Conservation (phyloP, 805 yeast species). For the Lipomyces lipofer region DNA sequence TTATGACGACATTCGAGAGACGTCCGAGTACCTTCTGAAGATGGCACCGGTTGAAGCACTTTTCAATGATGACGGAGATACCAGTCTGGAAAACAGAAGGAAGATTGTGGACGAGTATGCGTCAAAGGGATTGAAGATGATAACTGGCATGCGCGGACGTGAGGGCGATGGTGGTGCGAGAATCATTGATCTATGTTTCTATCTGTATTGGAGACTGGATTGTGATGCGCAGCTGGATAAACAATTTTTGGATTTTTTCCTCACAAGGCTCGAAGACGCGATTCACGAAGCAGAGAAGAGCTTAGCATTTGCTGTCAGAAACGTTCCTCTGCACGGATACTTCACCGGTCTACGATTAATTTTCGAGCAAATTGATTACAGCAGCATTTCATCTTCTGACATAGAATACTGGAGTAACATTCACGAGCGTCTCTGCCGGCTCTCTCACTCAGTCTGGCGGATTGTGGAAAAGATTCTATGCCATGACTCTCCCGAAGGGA, state of each 20-base stretch:
- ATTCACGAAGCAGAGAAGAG: constrained; percentile 42
- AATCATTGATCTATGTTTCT: constrained; percentile 54
- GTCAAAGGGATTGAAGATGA: constrained; percentile 32
- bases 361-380: constrained; percentile 38
- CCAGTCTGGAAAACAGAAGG: not conserved
- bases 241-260: constrained; percentile 40
- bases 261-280: constrained; percentile 41
- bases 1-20: constrained; percentile 72
- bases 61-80: constrained; percentile 31
- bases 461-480: constrained; percentile 52
- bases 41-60: constrained; percentile 45
- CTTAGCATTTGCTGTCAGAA: constrained; percentile 47
- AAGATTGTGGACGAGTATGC: constrained; percentile 36
- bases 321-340: constrained; percentile 66
- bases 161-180: constrained; percentile 80
- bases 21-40: constrained; percentile 49
- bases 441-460: constrained; percentile 46
- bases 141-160: constrained; percentile 51
- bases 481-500: constrained; percentile 72
- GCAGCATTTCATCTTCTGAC: not conserved
- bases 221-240: constrained; percentile 30
- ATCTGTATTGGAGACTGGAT: constrained; percentile 38
- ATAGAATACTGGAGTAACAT: constrained; percentile 2
- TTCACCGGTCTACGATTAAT: constrained; percentile 59
- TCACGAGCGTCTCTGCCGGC: constrained; percentile 20